These are phyloP conservation scores for Cladosporium velox DNA, from an alignment of 2,329 filamentous ascomycete genomes.

Conservation along the genomic window DNA sequence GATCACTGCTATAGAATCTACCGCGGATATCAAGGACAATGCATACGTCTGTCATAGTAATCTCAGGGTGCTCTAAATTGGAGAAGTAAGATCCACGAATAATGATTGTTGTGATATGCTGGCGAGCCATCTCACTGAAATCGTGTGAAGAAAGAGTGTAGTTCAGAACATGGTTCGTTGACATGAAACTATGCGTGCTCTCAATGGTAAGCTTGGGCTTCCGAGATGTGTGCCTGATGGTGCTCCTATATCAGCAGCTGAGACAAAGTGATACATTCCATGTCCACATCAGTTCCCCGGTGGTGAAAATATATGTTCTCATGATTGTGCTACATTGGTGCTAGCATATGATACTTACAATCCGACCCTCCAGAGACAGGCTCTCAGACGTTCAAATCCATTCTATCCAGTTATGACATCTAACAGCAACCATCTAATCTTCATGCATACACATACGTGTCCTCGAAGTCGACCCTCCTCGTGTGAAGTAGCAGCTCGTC, in stretches of 20 bases:
- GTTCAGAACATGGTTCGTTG: neutral
- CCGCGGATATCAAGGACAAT: too few relatives aligned
- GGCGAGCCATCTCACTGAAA: too few relatives aligned
- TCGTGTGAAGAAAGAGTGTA: neutral
- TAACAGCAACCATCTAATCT: neutral
- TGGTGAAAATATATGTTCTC: neutral
- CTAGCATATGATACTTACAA: neutral
- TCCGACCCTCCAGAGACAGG: neutral
- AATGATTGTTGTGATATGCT: neutral
- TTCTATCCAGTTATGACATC: neutral
- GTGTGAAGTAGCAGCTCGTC: neutral
- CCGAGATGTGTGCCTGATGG: neutral
- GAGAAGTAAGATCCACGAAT: too few relatives aligned
- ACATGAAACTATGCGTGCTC: neutral
- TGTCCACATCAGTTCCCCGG: neutral
- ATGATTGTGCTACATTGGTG: neutral
- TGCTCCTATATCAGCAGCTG: neutral
- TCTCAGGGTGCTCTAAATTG: too few relatives aligned
- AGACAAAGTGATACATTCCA: neutral
- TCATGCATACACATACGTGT: neutral
- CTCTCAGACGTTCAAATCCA: neutral
- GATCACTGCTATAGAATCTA: too few relatives aligned
- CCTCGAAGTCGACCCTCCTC: neutral
- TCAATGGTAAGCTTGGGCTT: neutral
- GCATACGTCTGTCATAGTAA: too few relatives aligned